phyloP scores from a whole-genome alignment of 2,329 filamentous ascomycete genomes.

The Ampelomyces quisqualis region DNA sequence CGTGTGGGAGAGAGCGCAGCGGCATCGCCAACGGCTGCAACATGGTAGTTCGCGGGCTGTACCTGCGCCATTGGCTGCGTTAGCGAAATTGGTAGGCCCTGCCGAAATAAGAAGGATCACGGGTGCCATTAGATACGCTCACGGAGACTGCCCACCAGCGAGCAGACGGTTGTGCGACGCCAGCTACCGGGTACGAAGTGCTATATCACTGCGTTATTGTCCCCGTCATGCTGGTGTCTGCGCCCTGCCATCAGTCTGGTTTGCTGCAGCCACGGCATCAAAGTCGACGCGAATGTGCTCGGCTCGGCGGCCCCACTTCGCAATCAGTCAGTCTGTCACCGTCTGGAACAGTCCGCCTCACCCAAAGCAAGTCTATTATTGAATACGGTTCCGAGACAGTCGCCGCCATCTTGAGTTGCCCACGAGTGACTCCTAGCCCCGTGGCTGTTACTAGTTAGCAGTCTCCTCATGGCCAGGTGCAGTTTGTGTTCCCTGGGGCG shows the following conservation, averaged over 20 bases:
- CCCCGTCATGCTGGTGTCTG: no score
- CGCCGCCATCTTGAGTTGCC: neutral
- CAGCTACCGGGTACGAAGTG: no score
- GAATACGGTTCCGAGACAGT: no score
- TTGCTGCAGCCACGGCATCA: constrained; percentile 4
- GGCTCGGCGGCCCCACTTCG: constrained; percentile 8
- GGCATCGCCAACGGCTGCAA: constrained; percentile 8
- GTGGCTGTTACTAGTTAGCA: neutral
- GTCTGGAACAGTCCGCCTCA: constrained; percentile 11
- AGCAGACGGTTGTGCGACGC: neutral
- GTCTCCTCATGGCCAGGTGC: constrained; percentile 2
- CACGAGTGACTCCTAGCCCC: neutral
- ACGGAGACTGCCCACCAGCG: neutral
- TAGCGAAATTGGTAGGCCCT: constrained; percentile 21
- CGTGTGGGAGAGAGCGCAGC: constrained; percentile 18
- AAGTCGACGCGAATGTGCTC: no score
- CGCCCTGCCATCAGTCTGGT: neutral
- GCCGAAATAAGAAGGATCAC: constrained; percentile 11
- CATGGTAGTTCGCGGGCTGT: constrained; percentile 7
- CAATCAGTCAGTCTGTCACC: constrained; percentile 1
- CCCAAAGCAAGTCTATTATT: constrained; percentile 7
- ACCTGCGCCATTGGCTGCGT: constrained; percentile 13
- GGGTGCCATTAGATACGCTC: no score
- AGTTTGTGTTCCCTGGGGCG: constrained; percentile 9
- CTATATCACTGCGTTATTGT: no score